Percentiles rank a stretch among this genome's conserved stretches.
Conservation (phyloP, 169 alveolate genomes). For the Plasmodium knowlesi region DNA sequence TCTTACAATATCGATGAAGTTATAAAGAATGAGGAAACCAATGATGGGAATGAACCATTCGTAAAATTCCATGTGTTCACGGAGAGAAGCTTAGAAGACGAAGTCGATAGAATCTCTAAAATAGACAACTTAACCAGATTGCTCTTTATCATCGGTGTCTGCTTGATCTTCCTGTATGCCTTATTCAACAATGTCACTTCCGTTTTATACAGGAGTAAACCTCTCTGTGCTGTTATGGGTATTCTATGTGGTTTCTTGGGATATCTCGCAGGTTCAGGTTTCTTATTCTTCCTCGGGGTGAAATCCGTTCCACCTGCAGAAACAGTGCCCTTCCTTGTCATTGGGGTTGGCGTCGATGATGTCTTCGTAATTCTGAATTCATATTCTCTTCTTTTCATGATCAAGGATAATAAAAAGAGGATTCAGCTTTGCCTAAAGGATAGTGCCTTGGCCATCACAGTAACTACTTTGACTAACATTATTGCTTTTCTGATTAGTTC, state of each 20-base stretch:
- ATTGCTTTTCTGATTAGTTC: constrained; percentile 87
- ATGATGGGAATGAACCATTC: constrained; percentile 14
- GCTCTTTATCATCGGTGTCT: constrained; percentile 48
- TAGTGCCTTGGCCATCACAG: constrained; percentile 86
- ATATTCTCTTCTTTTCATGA: constrained; percentile 81
- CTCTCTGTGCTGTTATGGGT: constrained; percentile 79
- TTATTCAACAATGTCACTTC: constrained; percentile 63
- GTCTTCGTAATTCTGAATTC: constrained; percentile 86
- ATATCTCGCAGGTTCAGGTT: constrained; percentile 85
- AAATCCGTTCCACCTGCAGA: constrained; percentile 85
- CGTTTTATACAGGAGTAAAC: constrained; percentile 61
- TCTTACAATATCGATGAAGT: constrained; percentile 31
- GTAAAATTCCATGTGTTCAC: constrained; percentile 36
- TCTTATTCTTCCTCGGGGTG: constrained; percentile 84
- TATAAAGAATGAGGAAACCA: constrained; percentile 13
- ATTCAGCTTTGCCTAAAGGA: constrained; percentile 84
- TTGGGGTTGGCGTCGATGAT: constrained; percentile 89
- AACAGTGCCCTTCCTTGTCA: constrained; percentile 86
- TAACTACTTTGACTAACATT: constrained; percentile 87
- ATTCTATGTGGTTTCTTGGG: constrained; percentile 87
- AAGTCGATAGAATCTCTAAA: constrained; percentile 51
- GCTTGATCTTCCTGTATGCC: constrained; percentile 55
- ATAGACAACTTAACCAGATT: constrained; percentile 41
- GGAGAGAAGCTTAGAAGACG: constrained; percentile 68
- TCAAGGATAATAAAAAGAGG: constrained; percentile 82